Evolutionary conservation across 768 basidiomycete species (phyloP).

Genomic region (Xerocomellus dryophilus): DNA sequence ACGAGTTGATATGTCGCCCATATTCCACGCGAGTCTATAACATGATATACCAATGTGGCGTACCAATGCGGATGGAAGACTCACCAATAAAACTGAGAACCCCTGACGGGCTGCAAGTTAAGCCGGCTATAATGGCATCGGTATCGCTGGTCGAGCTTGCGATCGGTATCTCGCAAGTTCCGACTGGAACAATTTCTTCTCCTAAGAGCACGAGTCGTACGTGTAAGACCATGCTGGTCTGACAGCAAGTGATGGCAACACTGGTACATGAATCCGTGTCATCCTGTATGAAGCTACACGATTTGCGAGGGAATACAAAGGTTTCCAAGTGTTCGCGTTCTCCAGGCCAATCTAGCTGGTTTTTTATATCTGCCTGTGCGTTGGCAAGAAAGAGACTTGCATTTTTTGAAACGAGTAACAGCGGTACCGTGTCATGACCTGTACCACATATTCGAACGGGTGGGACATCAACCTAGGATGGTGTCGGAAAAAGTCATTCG

Average conservation of each 20-base stretch:
- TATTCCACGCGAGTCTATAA: constrained; percentile 42
- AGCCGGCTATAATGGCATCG: constrained; percentile 1
- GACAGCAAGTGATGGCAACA: constrained; percentile 26
- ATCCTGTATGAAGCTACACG: constrained; percentile 29
- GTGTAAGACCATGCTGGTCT: constrained; percentile 13
- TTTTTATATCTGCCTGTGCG: constrained; percentile 26
- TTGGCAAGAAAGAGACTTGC: constrained; percentile 36
- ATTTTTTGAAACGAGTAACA: constrained; percentile 34
- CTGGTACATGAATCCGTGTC: constrained; percentile 1
- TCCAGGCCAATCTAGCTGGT: constrained; percentile 26
- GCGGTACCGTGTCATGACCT: constrained; percentile 21
- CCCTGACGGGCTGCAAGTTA: constrained; percentile 43
- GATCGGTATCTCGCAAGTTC: constrained; percentile 24
- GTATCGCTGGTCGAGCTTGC: neutral
- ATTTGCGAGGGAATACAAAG: constrained; percentile 30
- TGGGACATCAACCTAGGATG: constrained; percentile 41
- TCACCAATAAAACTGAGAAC: constrained; percentile 49
- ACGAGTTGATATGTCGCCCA: constrained; percentile 42
- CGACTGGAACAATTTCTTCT: constrained; percentile 15
- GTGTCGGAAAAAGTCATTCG: constrained; percentile 8
- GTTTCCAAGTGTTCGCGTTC: constrained; percentile 27
- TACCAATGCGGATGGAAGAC: constrained; percentile 13
- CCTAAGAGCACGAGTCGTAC: constrained; percentile 22
- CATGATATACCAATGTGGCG: neutral
- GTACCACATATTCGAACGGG: constrained; percentile 39